Conservation (phyloP, 2,329 filamentous ascomycete species). For the Nothopassalora personata region DNA sequence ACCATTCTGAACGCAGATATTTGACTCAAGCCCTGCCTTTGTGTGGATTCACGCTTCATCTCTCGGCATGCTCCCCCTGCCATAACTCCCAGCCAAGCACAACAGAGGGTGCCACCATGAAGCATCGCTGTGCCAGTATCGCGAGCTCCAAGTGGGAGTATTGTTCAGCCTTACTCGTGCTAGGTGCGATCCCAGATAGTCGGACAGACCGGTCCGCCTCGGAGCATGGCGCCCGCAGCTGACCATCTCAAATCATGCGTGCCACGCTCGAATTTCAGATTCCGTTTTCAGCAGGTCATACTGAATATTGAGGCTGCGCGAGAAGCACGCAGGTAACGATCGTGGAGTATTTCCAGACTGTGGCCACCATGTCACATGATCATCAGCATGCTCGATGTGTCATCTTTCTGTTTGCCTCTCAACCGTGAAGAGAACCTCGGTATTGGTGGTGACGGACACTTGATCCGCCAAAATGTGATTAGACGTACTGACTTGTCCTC, state of each 20-base stretch:
- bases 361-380: neutral
- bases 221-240: neutral
- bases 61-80: neutral
- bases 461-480: slow-evolving; percentile 43
- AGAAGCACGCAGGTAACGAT: neutral
- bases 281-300: neutral
- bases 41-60: neutral
- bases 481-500: slow-evolving; percentile 46
- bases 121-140: neutral
- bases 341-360: neutral
- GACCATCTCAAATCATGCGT: neutral
- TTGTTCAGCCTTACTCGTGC: neutral
- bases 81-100: neutral
- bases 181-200: neutral
- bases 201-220: neutral
- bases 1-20: no score
- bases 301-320: neutral
- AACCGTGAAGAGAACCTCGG: slow-evolving; percentile 46
- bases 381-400: neutral
- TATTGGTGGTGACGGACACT: slow-evolving; percentile 37
- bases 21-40: no score
- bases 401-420: slow-evolving; percentile 27
- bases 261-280: neutral
- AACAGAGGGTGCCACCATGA: neutral
- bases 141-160: neutral